These are phyloP conservation scores for Ophiocordyceps camponoti-saundersi DNA, from an alignment of 2,329 filamentous ascomycete genomes.

Conservation along the genomic window DNA sequence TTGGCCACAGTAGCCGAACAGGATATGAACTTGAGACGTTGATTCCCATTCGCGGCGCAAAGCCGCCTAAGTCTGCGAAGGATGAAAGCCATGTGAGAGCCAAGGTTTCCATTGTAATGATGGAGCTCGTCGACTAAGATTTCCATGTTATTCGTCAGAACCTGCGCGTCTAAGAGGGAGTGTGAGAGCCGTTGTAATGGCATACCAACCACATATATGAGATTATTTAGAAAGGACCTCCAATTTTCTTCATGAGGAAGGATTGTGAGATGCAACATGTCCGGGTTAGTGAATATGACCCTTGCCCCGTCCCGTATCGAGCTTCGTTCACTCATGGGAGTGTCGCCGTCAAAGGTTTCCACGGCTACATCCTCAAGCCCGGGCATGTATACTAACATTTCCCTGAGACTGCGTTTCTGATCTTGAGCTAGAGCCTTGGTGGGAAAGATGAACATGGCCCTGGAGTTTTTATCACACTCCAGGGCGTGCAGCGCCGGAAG, in stretches of 20 bases:
- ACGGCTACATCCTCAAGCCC: slow-evolving; percentile 60
- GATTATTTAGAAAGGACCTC: slow-evolving; percentile 73
- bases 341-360: slow-evolving; percentile 94
- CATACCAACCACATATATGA: slow-evolving; percentile 68
- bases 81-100: slow-evolving; percentile 84
- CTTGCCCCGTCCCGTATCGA: slow-evolving; percentile 72
- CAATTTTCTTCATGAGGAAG: slow-evolving; percentile 81
- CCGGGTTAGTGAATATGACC: slow-evolving; percentile 94
- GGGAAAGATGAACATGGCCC: slow-evolving; percentile 96
- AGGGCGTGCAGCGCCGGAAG: slow-evolving; percentile 78
- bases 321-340: slow-evolving; percentile 63
- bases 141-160: background rate
- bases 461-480: slow-evolving; percentile 56
- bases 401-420: slow-evolving; percentile 73
- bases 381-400: slow-evolving; percentile 67
- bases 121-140: slow-evolving; percentile 69
- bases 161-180: background rate
- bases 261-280: slow-evolving; percentile 93
- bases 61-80: slow-evolving; percentile 80
- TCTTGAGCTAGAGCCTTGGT: slow-evolving; percentile 95
- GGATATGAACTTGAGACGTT: slow-evolving; percentile 73
- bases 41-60: slow-evolving; percentile 80
- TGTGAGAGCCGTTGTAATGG: slow-evolving; percentile 1
- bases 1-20: slow-evolving; percentile 96
- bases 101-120: slow-evolving; percentile 90